Base-by-base conservation (phyloP, 192 early-diverging fungal genomes). In the Rhizophagus sp. region DNA sequence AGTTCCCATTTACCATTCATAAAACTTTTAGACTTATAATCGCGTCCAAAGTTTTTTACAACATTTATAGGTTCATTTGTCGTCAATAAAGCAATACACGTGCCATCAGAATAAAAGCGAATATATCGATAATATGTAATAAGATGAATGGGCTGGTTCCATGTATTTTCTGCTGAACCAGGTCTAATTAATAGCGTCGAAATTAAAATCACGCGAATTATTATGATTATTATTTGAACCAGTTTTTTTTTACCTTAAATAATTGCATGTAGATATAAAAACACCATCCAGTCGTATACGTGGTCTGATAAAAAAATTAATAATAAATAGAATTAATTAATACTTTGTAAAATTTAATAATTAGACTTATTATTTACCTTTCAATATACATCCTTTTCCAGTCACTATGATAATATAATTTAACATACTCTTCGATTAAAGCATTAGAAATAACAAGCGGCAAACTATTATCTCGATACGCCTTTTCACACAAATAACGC, bases 91-190 rank as follows among this genome's bases (percentile, higher is more conserved):
- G 81, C 68, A 13, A 85, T 39, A 15, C 86, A 72, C 9, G 77
- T 76, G 41, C 85, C 85, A 75, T 86, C 75, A 3, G 83, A 68
- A 41, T 87, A 88, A 57, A 88, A 88, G 6, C 85, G 50, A 15
- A 88, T 13, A 64, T 83, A 85, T n/a, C 85, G 68, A 66, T 85
- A 82, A 79, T 88, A 88, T 8, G 84, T 86, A 13, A 88, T 82
- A 15, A 88, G 19, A 67, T 87, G 85, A 67, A 87, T 79, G 1
- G 82, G 82, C 64, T 84, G 83, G 69, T 79, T 74, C 85, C 83
- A 85, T 10, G 71, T 11, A 33, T 64, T 85, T 36, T 87, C 84
- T 65, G 80, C 77, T 27, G 68, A 65, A 1, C 83, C 85, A 49
- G 80, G 78, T 39, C 84, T 81, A 74, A 11, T 52, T 49, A 27